Conservation (phyloP, 2,329 filamentous ascomycete species). For the Ophiostoma quercus region DNA sequence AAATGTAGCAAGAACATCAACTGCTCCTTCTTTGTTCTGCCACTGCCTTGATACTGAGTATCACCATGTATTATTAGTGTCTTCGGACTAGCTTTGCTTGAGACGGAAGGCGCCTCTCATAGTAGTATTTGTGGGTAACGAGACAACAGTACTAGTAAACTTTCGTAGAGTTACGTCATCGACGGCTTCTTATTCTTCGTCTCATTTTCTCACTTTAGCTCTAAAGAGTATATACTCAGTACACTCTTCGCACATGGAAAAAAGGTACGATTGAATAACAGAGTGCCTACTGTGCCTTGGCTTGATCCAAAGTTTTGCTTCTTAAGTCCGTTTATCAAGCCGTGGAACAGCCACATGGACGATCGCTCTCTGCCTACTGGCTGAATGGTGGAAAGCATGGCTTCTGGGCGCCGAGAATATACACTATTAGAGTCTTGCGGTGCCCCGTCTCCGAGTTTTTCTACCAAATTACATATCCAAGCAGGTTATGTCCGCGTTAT, state of each 20-base stretch:
- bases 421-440: not conserved
- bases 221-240: not conserved
- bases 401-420: not conserved
- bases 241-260: no score
- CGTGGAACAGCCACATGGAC: not conserved
- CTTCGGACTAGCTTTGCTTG: no score
- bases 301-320: not conserved
- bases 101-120: no score
- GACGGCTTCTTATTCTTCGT: not conserved
- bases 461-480: not conserved
- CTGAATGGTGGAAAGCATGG: not conserved
- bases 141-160: not conserved
- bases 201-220: not conserved
- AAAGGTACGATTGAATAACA: not conserved
- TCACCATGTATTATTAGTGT: not conserved
- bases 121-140: not conserved
- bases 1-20: not conserved
- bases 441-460: not conserved
- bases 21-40: not conserved
- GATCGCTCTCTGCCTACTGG: not conserved
- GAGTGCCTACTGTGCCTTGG: not conserved
- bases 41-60: not conserved
- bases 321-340: not conserved
- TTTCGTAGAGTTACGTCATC: not conserved
- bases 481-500: not conserved